Base-by-base conservation (phyloP, 257 asterid species). In the Haberlea rhodopensis region DNA sequence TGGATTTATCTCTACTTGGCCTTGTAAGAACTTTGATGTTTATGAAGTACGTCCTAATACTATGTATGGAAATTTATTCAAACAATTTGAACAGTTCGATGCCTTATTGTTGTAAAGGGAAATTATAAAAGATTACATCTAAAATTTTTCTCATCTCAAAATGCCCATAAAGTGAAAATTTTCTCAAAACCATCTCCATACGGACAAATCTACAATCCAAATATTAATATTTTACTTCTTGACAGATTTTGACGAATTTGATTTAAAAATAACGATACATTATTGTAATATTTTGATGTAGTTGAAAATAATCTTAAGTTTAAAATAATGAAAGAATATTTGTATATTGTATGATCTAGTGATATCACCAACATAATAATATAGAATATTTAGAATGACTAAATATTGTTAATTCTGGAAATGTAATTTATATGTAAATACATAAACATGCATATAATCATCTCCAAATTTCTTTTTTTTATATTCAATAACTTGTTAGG, bases 21-120 rank as follows among this genome's bases (percentile, higher is more conserved):
- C 53, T 18, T 58, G 56, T 55, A 23, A 43, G 59, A 43, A 58
- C 63, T 64, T 53, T 58, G 63, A 27, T 55, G 20, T 28, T 46
- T 46, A 22, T 31, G 32, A 21, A 54, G 15, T 63, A 48, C 26
- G 18, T 61, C 61, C 15, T 20, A 8, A 5, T 46, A 55, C 20
- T 13, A 43, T 43, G 15, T 43, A 43, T 43, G 20, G 20, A 3
- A 15, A 29, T 29, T 15, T 43, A 0, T 16, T 37, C n/a, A 37
- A 37, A 11, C 16, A 13, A 3, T 5, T 11, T 37, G 4, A 10
- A 37, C n/a, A 37, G 20, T 43, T 43, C 5, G 51, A 5, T 43
- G 51, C 7, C 51, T 4, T 43, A 43, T 40, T 40, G 48, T 40
- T 40, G 48, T 3, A 11, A 13, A 4, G n/a, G 18, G 48, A 40